These are phyloP conservation scores for Saturnispora kantuleensis DNA, from an alignment of 805 yeast genomes.

Conservation along the genomic window DNA sequence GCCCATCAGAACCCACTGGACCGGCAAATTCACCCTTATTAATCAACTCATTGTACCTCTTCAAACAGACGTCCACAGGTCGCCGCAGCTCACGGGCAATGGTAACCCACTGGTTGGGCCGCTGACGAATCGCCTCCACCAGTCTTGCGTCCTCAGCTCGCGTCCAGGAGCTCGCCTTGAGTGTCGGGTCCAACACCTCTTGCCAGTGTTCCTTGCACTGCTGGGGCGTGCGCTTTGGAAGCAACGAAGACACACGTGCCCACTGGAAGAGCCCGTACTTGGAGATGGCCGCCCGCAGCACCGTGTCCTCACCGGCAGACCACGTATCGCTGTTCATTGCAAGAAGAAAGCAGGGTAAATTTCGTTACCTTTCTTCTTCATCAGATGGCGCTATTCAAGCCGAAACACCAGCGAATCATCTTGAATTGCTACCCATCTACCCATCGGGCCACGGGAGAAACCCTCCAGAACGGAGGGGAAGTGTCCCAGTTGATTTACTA, in stretches of 20 bases:
- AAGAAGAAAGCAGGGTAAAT: neutral
- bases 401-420: constrained; percentile 85
- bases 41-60: constrained; percentile 66
- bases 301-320: constrained; percentile 81
- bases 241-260: constrained; percentile 82
- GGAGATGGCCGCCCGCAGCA: constrained; percentile 80
- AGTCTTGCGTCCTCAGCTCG: constrained; percentile 68
- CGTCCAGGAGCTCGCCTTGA: constrained; percentile 59
- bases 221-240: constrained; percentile 77
- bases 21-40: constrained; percentile 33
- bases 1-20: constrained; percentile 2
- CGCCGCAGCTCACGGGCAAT: constrained; percentile 75
- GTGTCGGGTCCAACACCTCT: constrained; percentile 73
- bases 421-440: constrained; percentile 91
- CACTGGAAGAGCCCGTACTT: constrained; percentile 93
- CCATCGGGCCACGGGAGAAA: constrained; percentile 47
- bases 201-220: constrained; percentile 92
- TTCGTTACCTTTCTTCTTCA: neutral
- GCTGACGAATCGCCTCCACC: constrained; percentile 49
- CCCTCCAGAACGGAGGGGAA: constrained; percentile 88
- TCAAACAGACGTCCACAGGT: constrained; percentile 80
- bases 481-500: constrained; percentile 79
- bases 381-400: constrained; percentile 21
- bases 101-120: constrained; percentile 94
- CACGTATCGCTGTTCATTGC: constrained; percentile 29